A percentile compares a stretch with the other conserved stretches of the same genome.
phyloP scores from a whole-genome alignment of 2,329 filamentous ascomycete species.

The Periconia macrospinosa region DNA sequence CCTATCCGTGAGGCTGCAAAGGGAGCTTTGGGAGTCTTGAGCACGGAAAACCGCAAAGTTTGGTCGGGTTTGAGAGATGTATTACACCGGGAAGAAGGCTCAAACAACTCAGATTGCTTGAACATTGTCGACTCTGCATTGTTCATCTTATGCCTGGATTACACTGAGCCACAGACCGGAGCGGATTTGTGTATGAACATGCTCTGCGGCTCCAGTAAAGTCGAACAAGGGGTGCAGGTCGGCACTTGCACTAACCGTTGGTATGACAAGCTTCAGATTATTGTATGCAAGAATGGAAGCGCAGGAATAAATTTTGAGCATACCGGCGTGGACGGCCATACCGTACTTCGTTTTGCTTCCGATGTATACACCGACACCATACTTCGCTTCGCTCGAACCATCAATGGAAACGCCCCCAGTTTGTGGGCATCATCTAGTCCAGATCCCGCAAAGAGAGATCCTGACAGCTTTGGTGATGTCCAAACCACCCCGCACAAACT shows the following conservation, averaged over 20 bases:
- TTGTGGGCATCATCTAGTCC: conserved; percentile 90
- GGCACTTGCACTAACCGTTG: conserved; percentile 97
- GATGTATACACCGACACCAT: conserved; percentile 98
- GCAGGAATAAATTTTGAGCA: conserved; percentile 99
- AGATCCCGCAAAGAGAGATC: conserved; percentile 89
- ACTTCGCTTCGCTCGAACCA: conserved; percentile 88
- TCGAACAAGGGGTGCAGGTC: conserved; percentile 91
- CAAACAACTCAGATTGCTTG: conserved; percentile 95
- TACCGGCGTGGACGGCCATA: conserved; percentile 96
- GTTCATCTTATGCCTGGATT: conserved; percentile 90
- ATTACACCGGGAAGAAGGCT: conserved; percentile 79
- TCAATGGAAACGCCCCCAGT: conserved; percentile 90
- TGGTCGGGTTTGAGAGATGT: conserved; percentile 93
- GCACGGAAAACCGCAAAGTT: conserved; percentile 92
- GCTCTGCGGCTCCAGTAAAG: conserved; percentile 91
- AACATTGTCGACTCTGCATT: conserved; percentile 92
- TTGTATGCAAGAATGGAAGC: conserved; percentile 97
- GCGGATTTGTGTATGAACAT: conserved; percentile 96
- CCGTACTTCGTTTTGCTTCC: conserved; percentile 91
- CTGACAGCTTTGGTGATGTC: conserved; percentile 88
- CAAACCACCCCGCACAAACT: conserved; percentile 93
- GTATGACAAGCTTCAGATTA: conserved; percentile 99
- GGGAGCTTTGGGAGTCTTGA: conserved; percentile 87
- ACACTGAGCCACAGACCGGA: conserved; percentile 79
- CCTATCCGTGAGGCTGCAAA: conserved; percentile 96